Evolutionary conservation across 768 basidiomycete genomes (phyloP), one percentile per base, ranked within the genome.

Genomic region (Tricholoma saponaceum): DNA sequence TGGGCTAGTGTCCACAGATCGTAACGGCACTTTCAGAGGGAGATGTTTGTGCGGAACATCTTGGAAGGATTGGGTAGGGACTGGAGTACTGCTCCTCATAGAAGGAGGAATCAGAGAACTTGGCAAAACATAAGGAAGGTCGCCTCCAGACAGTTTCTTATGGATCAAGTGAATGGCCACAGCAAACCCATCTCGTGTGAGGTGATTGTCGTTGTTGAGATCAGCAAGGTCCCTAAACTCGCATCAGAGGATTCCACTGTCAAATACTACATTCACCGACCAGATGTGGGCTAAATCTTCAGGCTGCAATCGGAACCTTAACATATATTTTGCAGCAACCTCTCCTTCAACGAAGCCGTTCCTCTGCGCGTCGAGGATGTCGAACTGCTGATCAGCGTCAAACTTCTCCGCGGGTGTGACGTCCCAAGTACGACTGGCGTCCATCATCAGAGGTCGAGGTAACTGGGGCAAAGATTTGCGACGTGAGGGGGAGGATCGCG

Each of bases 121-220:
- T n/a, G 76, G 70, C 22, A 76, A 64, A 25, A 64, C 58, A 30
- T 55, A 55, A 3, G 77, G 75, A 23, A 76, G 54, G 22, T 70
- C 68, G 49, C 64, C 64, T 8, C 75, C 76, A 32, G 65, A 66
- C 16, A 71, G 58, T 54, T 62, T 67, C 39, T 64, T 67, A 41
- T 72, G 68, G 20, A 74, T 67, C 23, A 77, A 63, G 61, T 77
- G 69, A 60, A 77, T 63, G 2, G 73, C 72, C 14, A 77, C 63
- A 0, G 69, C 69, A 55, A 78, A 76, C 28, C 70, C 71, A 28
- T 77, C 75, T n/a, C 63, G 60, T 16, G 72, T 72, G 10, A 78
- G 60, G 32, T 67, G 64, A 28, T 67, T 67, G 52, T 76, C 72
- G 23, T 67, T 60, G 55, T 74, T 66, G 2, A 76, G 35, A 54